Evolutionary conservation across 2,329 filamentous ascomycete species (phyloP).

Genomic region (Cytospora schulzeri): DNA sequence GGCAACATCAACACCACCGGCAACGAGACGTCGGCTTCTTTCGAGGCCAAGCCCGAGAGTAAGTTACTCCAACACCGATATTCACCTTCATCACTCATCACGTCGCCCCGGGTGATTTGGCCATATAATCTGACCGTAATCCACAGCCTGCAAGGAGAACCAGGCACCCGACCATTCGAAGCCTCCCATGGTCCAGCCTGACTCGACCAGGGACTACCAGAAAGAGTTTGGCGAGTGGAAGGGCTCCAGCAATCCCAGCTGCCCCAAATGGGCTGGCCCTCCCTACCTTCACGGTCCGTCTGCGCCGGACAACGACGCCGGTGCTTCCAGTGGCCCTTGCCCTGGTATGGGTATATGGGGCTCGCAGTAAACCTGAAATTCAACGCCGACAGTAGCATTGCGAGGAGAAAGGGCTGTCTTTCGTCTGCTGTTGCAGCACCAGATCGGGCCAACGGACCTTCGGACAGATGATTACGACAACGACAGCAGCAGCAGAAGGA

Average conservation of each 20-base stretch:
- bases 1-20: not conserved
- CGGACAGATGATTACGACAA: not conserved
- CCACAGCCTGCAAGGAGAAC: not conserved
- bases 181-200: not conserved
- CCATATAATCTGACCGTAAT: not conserved
- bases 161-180: not conserved
- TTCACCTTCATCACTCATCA: not conserved
- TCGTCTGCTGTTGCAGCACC: not conserved
- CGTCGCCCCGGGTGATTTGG: not conserved
- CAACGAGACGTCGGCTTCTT: not conserved
- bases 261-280: slow-evolving; percentile 2
- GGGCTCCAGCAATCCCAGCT: slow-evolving; percentile 2
- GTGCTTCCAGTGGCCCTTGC: not conserved
- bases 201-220: not conserved
- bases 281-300: not conserved
- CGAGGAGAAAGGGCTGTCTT: not conserved
- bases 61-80: not conserved
- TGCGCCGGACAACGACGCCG: not conserved
- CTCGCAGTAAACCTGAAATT: not conserved
- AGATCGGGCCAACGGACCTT: not conserved
- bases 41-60: not conserved
- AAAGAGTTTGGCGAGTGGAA: slow-evolving; percentile 6
- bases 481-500: not conserved
- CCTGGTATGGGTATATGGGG: not conserved
- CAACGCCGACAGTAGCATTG: not conserved